Percentiles rank a stretch among this genome's conserved stretches.
Evolutionary conservation across 2,329 filamentous ascomycete species (phyloP).

Genomic region (Fusarium verrucosum): DNA sequence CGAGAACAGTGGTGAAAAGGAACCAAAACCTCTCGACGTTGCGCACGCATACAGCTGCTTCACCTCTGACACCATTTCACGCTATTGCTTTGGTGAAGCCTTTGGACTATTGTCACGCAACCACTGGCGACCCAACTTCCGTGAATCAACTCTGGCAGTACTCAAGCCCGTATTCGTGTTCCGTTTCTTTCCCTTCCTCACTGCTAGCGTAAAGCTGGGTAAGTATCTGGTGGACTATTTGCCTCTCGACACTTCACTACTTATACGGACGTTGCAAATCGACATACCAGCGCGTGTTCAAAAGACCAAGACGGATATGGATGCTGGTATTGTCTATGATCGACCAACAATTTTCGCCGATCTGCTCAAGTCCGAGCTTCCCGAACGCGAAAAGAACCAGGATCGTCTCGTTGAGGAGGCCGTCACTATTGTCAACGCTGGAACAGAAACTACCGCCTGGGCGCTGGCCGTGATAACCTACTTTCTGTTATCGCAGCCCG

Average conservation of each 20-base stretch:
- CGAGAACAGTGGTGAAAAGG: background rate
- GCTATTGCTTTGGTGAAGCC: constrained; percentile 19
- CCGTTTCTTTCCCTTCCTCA: constrained; percentile 9
- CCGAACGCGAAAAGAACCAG: background rate
- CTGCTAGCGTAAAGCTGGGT: constrained; percentile 4
- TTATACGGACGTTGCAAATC: constrained; percentile 5
- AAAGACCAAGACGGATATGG: constrained; percentile 4
- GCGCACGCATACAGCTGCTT: constrained; percentile 20
- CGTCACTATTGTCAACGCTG: constrained; percentile 9
- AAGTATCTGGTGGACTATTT: constrained; percentile 2
- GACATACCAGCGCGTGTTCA: constrained; percentile 7
- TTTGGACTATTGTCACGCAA: constrained; percentile 6
- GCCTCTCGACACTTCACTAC: background rate
- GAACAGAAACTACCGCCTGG: constrained; percentile 21
- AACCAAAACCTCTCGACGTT: background rate
- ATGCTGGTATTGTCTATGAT: constrained; percentile 9
- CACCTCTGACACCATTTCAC: constrained; percentile 5
- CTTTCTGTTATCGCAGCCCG: constrained; percentile 8
- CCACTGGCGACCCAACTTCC: constrained; percentile 9
- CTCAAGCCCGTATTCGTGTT: constrained; percentile 22
- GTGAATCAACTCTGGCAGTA: constrained; percentile 15
- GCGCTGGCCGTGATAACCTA: constrained; percentile 20
- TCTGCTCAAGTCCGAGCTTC: constrained; percentile 4
- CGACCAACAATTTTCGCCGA: constrained; percentile 13
- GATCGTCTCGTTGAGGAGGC: constrained; percentile 8